phyloP scores from a whole-genome alignment of 208 protist species.

The Wallacemonas rigidus region DNA sequence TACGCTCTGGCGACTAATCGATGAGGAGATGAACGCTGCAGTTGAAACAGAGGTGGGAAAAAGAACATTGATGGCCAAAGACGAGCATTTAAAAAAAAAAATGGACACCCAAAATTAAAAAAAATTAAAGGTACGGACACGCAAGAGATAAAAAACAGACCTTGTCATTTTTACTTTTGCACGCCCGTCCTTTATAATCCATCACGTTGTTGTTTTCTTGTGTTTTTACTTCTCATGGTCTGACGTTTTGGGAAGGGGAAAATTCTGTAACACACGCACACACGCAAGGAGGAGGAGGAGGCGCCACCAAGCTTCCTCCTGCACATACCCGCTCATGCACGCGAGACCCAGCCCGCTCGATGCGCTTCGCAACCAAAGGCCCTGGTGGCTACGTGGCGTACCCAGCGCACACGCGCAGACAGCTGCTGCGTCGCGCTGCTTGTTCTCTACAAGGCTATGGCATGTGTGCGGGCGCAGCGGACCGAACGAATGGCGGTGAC shows the following conservation, averaged over 20 bases:
- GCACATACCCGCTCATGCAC: too few relatives aligned
- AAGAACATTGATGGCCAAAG: not conserved
- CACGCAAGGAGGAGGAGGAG: too few relatives aligned
- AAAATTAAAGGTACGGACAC: not conserved
- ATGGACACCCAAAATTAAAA: not conserved
- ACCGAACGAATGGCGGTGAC: too few relatives aligned
- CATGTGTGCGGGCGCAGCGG: too few relatives aligned
- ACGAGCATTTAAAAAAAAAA: not conserved
- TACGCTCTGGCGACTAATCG: not conserved
- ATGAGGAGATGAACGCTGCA: not conserved
- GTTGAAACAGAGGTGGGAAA: not conserved
- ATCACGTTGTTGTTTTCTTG: slow-evolving; percentile 21
- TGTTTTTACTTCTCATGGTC: slow-evolving; percentile 14
- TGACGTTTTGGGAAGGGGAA: slow-evolving; percentile 1
- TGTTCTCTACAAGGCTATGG: too few relatives aligned
- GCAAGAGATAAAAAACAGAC: not conserved
- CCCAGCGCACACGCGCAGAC: too few relatives aligned
- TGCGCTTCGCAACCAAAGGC: too few relatives aligned
- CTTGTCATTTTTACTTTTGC: slow-evolving; percentile 24
- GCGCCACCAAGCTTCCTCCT: too few relatives aligned
- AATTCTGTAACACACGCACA: slow-evolving; percentile 9
- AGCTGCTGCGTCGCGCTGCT: too few relatives aligned
- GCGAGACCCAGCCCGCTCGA: too few relatives aligned
- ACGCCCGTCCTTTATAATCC: slow-evolving; percentile 19
- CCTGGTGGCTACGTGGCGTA: too few relatives aligned